Percentiles rank a stretch among this genome's conserved stretches.
Evolutionary conservation across 768 basidiomycete genomes (phyloP).

Genomic region (Phaffia australis): DNA sequence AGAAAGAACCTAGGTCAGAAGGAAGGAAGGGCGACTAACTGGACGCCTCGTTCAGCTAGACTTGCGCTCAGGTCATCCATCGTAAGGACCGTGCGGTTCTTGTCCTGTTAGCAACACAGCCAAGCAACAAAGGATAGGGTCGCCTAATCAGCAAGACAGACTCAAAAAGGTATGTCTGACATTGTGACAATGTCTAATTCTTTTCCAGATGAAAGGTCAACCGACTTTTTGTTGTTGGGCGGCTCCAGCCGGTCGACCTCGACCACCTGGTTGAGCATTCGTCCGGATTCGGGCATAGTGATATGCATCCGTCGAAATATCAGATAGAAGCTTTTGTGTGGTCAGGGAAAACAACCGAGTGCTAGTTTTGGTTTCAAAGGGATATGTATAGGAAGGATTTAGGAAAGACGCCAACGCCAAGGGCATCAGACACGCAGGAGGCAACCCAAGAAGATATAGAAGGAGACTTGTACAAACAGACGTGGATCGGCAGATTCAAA

Average conservation of each 20-base stretch:
- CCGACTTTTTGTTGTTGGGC: constrained; percentile 32
- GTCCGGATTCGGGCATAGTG: constrained; percentile 94
- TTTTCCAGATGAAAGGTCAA: neutral
- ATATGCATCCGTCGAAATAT: constrained; percentile 91
- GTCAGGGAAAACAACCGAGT: constrained; percentile 90
- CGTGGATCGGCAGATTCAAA: constrained; percentile 92
- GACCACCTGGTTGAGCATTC: constrained; percentile 58
- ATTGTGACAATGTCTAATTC: neutral
- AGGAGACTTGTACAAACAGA: constrained; percentile 48
- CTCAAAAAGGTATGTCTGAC: constrained; percentile 16
- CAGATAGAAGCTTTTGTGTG: constrained; percentile 94
- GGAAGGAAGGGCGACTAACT: constrained; percentile 31
- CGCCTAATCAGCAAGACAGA: neutral
- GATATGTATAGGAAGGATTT: neutral
- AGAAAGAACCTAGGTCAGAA: neutral
- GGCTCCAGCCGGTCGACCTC: constrained; percentile 42
- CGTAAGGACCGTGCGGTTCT: constrained; percentile 78
- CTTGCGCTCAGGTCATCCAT: constrained; percentile 96
- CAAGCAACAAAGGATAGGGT: neutral
- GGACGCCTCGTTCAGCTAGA: constrained; percentile 90
- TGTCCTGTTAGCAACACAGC: constrained; percentile 38
- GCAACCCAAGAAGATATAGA: neutral
- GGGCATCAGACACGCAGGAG: neutral
- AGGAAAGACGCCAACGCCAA: neutral
- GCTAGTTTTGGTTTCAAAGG: constrained; percentile 41